Base-by-base conservation (phyloP, 1,139 yeast species). In the Suhomyces yuchorum region DNA sequence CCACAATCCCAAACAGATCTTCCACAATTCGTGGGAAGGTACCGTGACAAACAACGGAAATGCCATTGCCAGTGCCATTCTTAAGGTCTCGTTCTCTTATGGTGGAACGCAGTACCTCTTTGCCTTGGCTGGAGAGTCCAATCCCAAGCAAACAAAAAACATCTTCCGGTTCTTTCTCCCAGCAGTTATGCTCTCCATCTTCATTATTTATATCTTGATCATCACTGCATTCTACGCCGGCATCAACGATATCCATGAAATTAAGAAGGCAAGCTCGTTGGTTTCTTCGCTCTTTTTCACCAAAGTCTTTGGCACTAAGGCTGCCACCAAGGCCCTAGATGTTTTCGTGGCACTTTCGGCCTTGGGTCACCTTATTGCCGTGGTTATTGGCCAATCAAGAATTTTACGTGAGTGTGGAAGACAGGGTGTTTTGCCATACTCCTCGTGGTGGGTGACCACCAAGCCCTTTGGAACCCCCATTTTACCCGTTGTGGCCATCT, bases 401-500 rank as follows among this genome's bases (percentile, higher is more conserved):
- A 53, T 69, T 9, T 60, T 75, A 32, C 68, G 78, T 60, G 78
- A 75, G 54, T 71, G 77, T 59, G 79, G 78, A 7, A 65, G 79
- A 59, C 78, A 75, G 57, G 78, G 78, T 44, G 76, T 75, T 14
- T 61, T 75, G 40, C 79, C 80, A 15, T 75, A 59, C 50, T 66
- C 73, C 8, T 53, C 49, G 9, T 59, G 65, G 40, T 75, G 78
- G 78, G 70, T 76, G 6, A 61, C 70, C 24, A 68, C 69, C 8
- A 71, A 70, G 50, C 79, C 78, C 2, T 70, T 64, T 41, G 74
- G 75, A 2, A 73, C 79, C 7, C 79, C 80, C 4, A 36, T 72
- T 3, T 67, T 73, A 24, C 71, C 77, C 9, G 61, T 73, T 4
- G 51, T 71, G 18, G 58, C 67, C 40, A 71, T 73, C 0, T 73